Base-by-base conservation (phyloP, 2,329 filamentous ascomycete species). In the Diaporthe sp. region DNA sequence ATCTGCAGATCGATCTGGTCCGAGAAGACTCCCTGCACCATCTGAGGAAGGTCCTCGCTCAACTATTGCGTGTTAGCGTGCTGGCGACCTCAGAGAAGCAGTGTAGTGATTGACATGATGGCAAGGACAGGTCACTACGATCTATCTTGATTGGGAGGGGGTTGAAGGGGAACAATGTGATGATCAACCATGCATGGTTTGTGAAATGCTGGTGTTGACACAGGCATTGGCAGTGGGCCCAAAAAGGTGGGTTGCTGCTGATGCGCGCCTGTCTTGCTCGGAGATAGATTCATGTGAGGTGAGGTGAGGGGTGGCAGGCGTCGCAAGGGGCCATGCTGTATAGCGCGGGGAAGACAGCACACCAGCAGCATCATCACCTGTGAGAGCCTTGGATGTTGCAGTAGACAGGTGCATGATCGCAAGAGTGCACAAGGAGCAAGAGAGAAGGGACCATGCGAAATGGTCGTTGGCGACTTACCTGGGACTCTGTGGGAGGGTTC, bases 1-100 rank as follows among this genome's bases (percentile, higher is more conserved):
- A 99, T 99, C 87, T 99, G 97, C 80, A 94, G 91, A 84, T 99
- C 97, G 86, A 99, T 98, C 87, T 98, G 95, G 79, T 99, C 96
- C 78, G 97, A 99, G 88, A 99, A 98, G 82, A 99, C 97, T 78
- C 97, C 97, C 83, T 94, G 91, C 77, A 98, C 97, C 97, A 99
- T 99, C 88, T 97, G 93, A 81, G 97, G 97, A 80, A 99, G 95
- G 84, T 99, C 97, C 87, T 98, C 96, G 84, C 97, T 98, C 84
- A 99, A 90, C 97, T 99, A 83, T 53, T 62, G 62, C 31, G 74
- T 34, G 81, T 86, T 77, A 86, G 80, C 78, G 74, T 77, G 15
- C n/a, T 39, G 28, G 22, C 22, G 22, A 37, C 37, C 22, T 4
- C 12, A 8, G 31, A 22, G n/a, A 37, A 15, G 44, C 0, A 42